Evolutionary conservation across 768 basidiomycete species (phyloP).

Genomic region (Amanita polypyramis): DNA sequence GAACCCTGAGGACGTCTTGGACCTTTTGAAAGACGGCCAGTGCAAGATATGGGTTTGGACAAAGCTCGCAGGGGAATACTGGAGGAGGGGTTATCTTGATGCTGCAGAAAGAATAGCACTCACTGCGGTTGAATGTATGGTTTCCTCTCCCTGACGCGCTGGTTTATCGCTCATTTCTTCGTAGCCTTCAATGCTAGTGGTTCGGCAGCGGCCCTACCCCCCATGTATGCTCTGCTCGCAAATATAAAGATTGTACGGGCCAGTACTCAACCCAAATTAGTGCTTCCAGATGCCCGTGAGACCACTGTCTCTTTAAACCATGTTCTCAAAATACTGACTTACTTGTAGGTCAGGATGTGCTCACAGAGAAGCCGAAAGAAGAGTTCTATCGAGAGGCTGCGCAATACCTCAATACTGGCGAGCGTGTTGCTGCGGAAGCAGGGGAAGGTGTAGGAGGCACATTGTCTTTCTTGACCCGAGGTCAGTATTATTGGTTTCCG

Average conservation of each 20-base stretch:
- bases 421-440: slow-evolving; percentile 43
- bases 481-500: slow-evolving; percentile 22
- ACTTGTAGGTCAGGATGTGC: slow-evolving; percentile 50
- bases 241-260: slow-evolving; percentile 78
- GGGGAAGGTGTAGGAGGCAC: slow-evolving; percentile 48
- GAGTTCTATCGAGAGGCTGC: slow-evolving; percentile 64
- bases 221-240: slow-evolving; percentile 74
- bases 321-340: slow-evolving; percentile 1
- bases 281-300: slow-evolving; percentile 67
- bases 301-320: slow-evolving; percentile 10
- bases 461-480: slow-evolving; percentile 56
- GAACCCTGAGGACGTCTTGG: slow-evolving; percentile 64
- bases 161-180: slow-evolving; percentile 11
- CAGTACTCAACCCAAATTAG: slow-evolving; percentile 73
- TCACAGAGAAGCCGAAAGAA: slow-evolving; percentile 55
- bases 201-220: slow-evolving; percentile 43
- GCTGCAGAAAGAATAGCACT: slow-evolving; percentile 70
- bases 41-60: slow-evolving; percentile 73
- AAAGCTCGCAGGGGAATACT: slow-evolving; percentile 80
- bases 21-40: slow-evolving; percentile 61
- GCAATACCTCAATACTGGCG: slow-evolving; percentile 51
- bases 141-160: slow-evolving; percentile 4
- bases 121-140: slow-evolving; percentile 57
- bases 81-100: slow-evolving; percentile 64
- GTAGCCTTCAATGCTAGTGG: slow-evolving; percentile 44